phyloP scores from a whole-genome alignment of 495 filamentous ascomycete species.

The Penicillium cataractarum region DNA sequence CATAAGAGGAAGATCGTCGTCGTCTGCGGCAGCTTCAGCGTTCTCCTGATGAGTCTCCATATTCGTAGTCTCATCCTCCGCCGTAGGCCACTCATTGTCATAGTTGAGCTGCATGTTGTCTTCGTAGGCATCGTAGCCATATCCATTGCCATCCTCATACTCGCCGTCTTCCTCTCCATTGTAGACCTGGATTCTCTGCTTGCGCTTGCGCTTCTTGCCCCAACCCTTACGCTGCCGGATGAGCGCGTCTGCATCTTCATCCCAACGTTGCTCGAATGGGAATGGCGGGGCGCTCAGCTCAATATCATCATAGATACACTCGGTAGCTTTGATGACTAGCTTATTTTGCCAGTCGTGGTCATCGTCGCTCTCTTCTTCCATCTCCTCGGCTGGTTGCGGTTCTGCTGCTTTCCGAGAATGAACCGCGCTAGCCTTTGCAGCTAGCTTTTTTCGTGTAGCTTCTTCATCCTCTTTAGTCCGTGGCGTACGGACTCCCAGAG shows the following conservation, averaged over 20 bases:
- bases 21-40: constrained; percentile 26
- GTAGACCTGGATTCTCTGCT: constrained; percentile 55
- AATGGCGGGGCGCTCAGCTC: constrained; percentile 80
- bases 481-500: constrained; percentile 70
- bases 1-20: constrained; percentile 67
- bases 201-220: constrained; percentile 59
- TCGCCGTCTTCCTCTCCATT: constrained; percentile 36
- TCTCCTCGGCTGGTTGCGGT: constrained; percentile 20
- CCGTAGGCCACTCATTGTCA: constrained; percentile 45
- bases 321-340: constrained; percentile 73
- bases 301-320: constrained; percentile 78
- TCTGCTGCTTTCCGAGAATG: constrained; percentile 24
- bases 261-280: constrained; percentile 89
- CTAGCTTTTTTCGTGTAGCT: constrained; percentile 59
- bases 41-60: constrained; percentile 16
- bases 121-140: constrained; percentile 18
- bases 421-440: constrained; percentile 34
- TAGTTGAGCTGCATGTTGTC: constrained; percentile 55
- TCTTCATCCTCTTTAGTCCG: constrained; percentile 69
- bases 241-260: constrained; percentile 65
- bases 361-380: constrained; percentile 32
- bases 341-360: constrained; percentile 70
- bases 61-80: constrained; percentile 16
- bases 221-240: constrained; percentile 43
- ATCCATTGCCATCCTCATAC: constrained; percentile 29